Evolutionary conservation across 2,329 filamentous ascomycete genomes (phyloP), one percentile per base, ranked within the genome.

Genomic region (Hypoxylon sp.): DNA sequence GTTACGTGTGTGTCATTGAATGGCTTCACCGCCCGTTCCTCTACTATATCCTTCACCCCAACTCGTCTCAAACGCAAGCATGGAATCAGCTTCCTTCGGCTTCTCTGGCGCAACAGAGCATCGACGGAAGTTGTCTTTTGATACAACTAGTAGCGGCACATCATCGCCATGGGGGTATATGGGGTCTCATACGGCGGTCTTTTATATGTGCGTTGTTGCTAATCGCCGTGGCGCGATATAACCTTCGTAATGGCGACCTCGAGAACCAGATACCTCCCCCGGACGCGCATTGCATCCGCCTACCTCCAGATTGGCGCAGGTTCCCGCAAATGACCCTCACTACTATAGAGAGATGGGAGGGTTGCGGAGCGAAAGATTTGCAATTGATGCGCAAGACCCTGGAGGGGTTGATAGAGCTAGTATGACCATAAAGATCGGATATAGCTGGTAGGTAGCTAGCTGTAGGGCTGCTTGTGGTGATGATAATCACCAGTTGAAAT

Each of bases 131-230:
- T 5, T 35, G 17, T 30, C 6, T 27, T 3, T 46, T 48, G 27
- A 54, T 61, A 61, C 8, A 30, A 17, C n/a, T 59, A 46, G 7
- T 64, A 14, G 27, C 27, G 14, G 14, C 6, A 7, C 54, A 64
- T 13, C 27, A 46, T 22, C 48, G 55, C 10, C 48, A 64, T 14
- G 54, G 37, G 17, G 46, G 44, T 42, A 54, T 44, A 25, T 46
- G 54, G 61, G 33, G 11, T 11, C 42, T 64, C 11, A 17, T 40
- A 14, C 27, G 60, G 31, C 53, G 8, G 11, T 51, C 61, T 3
- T 64, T 64, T 22, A 48, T 35, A 27, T 59, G 54, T 37, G 35
- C 61, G n/a, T 20, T 59, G 13, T 44, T 53, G 17, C 20, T 64
- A 20, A 20, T 64, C 22, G 46, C 54, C 11, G 35, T 25, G 14